These are phyloP conservation scores for Calvatia gigantea DNA, from an alignment of 768 basidiomycete genomes.

Conservation along the genomic window DNA sequence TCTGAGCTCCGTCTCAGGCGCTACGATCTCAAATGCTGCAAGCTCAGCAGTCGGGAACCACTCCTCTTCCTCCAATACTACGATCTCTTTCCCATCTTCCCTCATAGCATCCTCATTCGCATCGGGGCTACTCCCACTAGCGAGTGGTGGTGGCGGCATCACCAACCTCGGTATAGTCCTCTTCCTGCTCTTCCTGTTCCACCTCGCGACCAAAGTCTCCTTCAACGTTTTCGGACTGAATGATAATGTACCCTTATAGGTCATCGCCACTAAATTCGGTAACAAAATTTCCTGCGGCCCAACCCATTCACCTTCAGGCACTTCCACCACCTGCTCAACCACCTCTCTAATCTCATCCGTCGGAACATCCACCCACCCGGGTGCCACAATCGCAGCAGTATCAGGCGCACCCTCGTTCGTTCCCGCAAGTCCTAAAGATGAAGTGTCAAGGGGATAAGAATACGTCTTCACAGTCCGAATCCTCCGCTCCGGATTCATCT, in stretches of 20 bases:
- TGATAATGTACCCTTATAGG: constrained; percentile 5
- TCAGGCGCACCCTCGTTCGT: too few species aligned
- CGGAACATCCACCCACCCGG: constrained; percentile 1
- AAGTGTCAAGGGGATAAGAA: constrained; percentile 1
- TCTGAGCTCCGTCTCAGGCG: constrained; percentile 1
- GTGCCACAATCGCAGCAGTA: not conserved
- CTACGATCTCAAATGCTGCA: not conserved
- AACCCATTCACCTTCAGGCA: constrained; percentile 5
- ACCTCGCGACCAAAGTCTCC: constrained; percentile 2
- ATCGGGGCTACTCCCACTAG: not conserved
- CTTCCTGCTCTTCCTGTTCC: constrained; percentile 1
- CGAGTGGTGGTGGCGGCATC: not conserved
- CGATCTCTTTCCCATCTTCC: not conserved
- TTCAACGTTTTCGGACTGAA: not conserved
- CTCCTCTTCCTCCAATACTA: not conserved
- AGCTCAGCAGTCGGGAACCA: constrained; percentile 5
- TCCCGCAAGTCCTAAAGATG: not conserved
- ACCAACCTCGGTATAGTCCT: not conserved
- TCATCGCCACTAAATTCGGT: constrained; percentile 1
- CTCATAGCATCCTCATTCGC: not conserved
- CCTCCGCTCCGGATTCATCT: constrained; percentile 12
- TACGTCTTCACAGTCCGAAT: constrained; percentile 3
- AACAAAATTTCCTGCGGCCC: constrained; percentile 6
- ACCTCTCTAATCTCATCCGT: constrained; percentile 7
- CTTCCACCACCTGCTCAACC: not conserved